phyloP scores from a whole-genome alignment of 305 asterid species.

The Fraxinus floribunda region DNA sequence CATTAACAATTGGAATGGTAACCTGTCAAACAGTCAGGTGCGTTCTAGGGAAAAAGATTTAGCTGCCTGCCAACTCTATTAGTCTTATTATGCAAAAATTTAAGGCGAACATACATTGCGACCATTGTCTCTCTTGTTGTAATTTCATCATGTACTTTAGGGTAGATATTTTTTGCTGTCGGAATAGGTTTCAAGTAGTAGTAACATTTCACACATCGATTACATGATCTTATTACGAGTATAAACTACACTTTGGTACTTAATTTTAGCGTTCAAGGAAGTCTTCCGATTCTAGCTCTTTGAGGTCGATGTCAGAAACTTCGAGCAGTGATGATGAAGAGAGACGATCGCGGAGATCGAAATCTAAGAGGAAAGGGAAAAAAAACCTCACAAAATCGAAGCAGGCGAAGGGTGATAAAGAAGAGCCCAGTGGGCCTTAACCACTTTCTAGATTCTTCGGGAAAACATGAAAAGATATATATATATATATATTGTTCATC shows the following conservation, averaged over 20 bases:
- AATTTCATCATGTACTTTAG: background rate
- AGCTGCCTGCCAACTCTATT: background rate
- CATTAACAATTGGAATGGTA: background rate
- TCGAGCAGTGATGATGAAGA: conserved; percentile 74
- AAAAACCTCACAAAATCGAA: conserved; percentile 53
- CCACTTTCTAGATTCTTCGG: conserved; percentile 94
- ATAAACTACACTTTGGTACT: background rate
- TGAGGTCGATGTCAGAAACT: conserved; percentile 62
- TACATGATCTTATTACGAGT: background rate
- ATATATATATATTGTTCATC: background rate
- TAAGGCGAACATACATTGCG: background rate
- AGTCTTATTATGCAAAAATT: background rate
- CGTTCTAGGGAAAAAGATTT: background rate
- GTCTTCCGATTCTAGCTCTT: conserved; percentile 47
- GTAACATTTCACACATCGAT: background rate
- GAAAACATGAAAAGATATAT: conserved; percentile 46
- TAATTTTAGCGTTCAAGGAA: conserved; percentile 44
- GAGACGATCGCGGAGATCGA: conserved; percentile 68
- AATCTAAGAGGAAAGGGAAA: conserved; percentile 67
- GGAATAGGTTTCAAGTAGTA: background rate
- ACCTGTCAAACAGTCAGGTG: background rate
- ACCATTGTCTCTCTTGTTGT: background rate
- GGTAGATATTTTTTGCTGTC: background rate
- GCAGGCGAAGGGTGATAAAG: conserved; percentile 40
- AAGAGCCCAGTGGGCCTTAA: conserved; percentile 67